These are phyloP conservation scores for Nicotiana tomentosiformis DNA, from an alignment of 257 asterid species.

Conservation along the genomic window DNA sequence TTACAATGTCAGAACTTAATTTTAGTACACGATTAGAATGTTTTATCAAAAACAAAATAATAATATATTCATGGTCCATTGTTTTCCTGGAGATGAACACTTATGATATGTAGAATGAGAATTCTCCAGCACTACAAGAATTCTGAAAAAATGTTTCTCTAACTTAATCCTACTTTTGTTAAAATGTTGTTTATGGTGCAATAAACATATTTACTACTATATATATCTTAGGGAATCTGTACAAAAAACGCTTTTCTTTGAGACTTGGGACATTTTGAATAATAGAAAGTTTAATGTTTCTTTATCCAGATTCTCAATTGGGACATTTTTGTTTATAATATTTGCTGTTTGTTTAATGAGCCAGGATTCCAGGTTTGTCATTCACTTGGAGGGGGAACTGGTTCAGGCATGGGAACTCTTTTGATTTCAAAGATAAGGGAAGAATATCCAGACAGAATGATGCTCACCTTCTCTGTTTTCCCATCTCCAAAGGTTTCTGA, in stretches of 20 bases:
- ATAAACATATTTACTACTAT: background rate
- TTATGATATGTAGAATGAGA: background rate
- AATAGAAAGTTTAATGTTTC: background rate
- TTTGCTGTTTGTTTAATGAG: background rate
- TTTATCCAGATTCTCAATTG: background rate
- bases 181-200: background rate
- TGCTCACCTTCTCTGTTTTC: conserved; percentile 15
- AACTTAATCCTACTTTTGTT: background rate
- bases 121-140: background rate
- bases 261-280: background rate
- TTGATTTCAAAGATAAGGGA: conserved; percentile 13
- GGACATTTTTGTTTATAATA: background rate
- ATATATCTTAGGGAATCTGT: background rate
- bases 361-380: conserved; percentile 16
- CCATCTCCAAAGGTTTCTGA: conserved; percentile 14
- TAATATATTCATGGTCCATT: background rate
- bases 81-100: background rate
- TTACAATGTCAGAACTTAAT: background rate
- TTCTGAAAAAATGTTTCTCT: background rate
- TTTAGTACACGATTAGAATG: background rate
- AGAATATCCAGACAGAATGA: conserved; percentile 13
- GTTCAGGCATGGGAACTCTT: conserved; percentile 13
- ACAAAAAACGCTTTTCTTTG: background rate
- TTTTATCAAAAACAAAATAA: background rate
- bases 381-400: conserved; percentile 12